Conservation (phyloP, 139 green algal species). For the Nannochloris sp. region DNA sequence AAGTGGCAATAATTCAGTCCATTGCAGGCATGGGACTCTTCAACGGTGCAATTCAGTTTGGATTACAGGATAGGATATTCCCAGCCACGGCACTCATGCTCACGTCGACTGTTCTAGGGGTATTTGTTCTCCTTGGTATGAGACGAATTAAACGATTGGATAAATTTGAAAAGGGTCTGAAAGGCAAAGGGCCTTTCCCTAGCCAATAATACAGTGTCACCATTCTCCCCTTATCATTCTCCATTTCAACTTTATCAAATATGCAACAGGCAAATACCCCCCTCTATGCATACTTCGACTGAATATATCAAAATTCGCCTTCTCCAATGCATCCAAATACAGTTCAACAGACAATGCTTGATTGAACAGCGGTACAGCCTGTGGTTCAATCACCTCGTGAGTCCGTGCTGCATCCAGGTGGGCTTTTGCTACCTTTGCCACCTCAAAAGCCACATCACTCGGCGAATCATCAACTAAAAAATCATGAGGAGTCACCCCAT, state of each 20-base stretch:
- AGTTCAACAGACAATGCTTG: constrained; percentile 30
- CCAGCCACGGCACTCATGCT: constrained; percentile 22
- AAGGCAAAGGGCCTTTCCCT: constrained; percentile 8
- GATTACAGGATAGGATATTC: constrained; percentile 23
- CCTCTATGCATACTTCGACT: constrained; percentile 23
- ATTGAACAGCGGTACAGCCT: constrained; percentile 40
- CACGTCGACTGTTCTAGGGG: constrained; percentile 37
- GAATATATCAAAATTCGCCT: constrained; percentile 53
- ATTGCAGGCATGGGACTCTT: constrained; percentile 51
- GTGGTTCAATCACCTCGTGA: constrained; percentile 15
- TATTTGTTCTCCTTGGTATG: constrained; percentile 38
- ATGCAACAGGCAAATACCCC: constrained; percentile 38
- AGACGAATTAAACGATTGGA: constrained; percentile 62
- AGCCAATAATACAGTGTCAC: constrained; percentile 3
- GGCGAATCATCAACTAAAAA: constrained; percentile 12
- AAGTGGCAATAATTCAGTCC: constrained; percentile 51
- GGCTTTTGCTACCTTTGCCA: constrained; percentile 4
- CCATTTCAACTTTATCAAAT: constrained; percentile 56
- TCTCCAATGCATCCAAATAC: constrained; percentile 57
- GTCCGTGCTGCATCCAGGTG: constrained; percentile 56
- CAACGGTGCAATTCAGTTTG: constrained; percentile 57
- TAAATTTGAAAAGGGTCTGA: constrained; percentile 75
- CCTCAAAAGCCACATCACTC: constrained; percentile 19
- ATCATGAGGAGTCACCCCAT: background rate
- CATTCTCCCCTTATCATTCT: constrained; percentile 28